Percentiles rank a stretch among this genome's conserved stretches.
phyloP scores from a whole-genome alignment of 257 asterid species.

The Penstemon eatonii region DNA sequence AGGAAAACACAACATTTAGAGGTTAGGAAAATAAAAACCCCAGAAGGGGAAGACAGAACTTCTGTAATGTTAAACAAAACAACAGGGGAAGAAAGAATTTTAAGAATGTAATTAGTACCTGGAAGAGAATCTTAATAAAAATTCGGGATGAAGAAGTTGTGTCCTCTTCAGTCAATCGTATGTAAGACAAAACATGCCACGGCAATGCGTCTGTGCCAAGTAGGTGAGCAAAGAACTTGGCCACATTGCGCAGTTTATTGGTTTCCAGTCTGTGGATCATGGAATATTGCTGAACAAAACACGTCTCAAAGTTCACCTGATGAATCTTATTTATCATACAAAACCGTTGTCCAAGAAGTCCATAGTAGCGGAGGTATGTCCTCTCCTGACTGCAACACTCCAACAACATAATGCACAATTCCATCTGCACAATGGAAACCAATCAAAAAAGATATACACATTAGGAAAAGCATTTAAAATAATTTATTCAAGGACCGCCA shows the following conservation, averaged over 20 bases:
- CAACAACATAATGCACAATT: slow-evolving; percentile 79
- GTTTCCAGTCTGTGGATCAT: slow-evolving; percentile 93
- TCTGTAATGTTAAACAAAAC: too few relatives aligned
- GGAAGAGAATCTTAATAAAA: slow-evolving; percentile 90
- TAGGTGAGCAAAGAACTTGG: slow-evolving; percentile 88
- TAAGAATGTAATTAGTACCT: slow-evolving; percentile 46
- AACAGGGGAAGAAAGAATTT: not conserved
- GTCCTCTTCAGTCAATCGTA: slow-evolving; percentile 92
- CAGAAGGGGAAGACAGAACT: too few relatives aligned
- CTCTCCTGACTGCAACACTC: slow-evolving; percentile 99
- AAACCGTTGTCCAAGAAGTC: slow-evolving; percentile 87
- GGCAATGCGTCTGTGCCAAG: slow-evolving; percentile 87
- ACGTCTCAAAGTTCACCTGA: slow-evolving; percentile 83
- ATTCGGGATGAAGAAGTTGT: slow-evolving; percentile 96
- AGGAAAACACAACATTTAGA: too few relatives aligned
- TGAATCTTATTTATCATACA: slow-evolving; percentile 85
- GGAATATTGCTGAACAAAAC: slow-evolving; percentile 86
- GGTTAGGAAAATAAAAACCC: too few relatives aligned
- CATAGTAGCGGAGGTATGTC: slow-evolving; percentile 87
- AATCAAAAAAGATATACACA: too few relatives aligned
- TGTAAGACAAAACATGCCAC: slow-evolving; percentile 81
- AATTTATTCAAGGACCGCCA: not conserved
- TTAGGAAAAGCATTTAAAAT: not conserved
- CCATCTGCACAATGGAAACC: slow-evolving; percentile 58
- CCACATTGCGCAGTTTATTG: slow-evolving; percentile 85